These are phyloP conservation scores for Pleurozium schreberi DNA, from an alignment of 225 moss, liverwort and hornwort genomes.

Conservation along the genomic window DNA sequence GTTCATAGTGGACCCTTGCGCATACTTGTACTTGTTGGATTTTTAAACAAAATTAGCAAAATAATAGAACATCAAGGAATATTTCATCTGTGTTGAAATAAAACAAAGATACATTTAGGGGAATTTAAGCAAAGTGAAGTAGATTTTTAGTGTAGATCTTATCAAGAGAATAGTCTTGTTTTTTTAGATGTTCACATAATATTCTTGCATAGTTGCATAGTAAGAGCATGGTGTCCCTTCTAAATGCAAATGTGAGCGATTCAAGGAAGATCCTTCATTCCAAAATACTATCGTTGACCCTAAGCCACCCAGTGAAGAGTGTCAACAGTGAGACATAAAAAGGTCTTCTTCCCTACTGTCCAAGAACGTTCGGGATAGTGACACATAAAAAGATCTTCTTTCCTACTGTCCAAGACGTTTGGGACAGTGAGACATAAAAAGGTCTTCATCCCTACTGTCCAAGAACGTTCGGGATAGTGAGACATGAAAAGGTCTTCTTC, in stretches of 20 bases:
- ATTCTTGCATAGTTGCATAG: neutral
- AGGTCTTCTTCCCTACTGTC: neutral
- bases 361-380: neutral
- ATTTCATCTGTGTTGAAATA: accelerated
- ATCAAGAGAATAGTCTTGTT: accelerated
- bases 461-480: neutral
- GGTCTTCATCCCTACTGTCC: neutral
- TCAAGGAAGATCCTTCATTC: accelerated
- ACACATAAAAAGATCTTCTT: neutral
- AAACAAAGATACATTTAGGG: accelerated
- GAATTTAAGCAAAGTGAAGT: accelerated
- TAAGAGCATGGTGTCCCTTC: accelerated
- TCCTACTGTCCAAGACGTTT: accelerated
- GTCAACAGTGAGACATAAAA: neutral
- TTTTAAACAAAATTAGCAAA: neutral
- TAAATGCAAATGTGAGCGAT: accelerated
- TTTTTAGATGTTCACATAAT: neutral
- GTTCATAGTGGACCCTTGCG: too few relatives aligned
- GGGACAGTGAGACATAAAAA: neutral
- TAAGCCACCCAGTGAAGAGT: accelerated
- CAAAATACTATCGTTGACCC: neutral
- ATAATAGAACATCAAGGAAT: accelerated
- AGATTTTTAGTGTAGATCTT: neutral
- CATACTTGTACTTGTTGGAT: neutral
- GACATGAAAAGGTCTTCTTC: neutral